Conservation (phyloP, 2,329 filamentous ascomycete genomes). For the Apiospora koreana region DNA sequence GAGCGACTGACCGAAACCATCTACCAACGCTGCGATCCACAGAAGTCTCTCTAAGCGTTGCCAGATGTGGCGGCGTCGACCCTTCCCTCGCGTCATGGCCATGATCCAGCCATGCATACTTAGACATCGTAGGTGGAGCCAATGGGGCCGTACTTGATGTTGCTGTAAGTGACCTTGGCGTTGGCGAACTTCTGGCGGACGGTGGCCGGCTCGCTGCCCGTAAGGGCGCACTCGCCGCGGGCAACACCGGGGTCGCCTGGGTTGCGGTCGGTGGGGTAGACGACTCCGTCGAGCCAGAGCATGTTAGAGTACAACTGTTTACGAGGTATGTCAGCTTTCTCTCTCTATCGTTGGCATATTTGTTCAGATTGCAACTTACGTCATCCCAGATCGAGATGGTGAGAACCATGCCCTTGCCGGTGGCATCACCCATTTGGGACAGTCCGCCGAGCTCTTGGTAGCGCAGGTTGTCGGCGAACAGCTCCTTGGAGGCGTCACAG, state of each 20-base stretch:
- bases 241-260: slow-evolving; percentile 41
- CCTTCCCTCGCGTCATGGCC: too few relatives aligned
- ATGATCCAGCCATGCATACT: neutral
- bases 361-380: too few relatives aligned
- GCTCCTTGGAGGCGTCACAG: slow-evolving; percentile 54
- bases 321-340: neutral
- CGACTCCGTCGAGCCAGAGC: slow-evolving; percentile 63
- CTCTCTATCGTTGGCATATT: neutral
- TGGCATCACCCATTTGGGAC: slow-evolving; percentile 49
- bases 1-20: neutral
- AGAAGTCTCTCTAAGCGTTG: too few relatives aligned
- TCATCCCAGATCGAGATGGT: slow-evolving; percentile 63
- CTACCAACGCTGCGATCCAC: neutral
- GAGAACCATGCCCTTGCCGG: slow-evolving; percentile 58
- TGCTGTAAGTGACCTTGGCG: slow-evolving; percentile 45
- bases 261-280: slow-evolving; percentile 45
- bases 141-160: slow-evolving; percentile 49
- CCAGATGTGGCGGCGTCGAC: neutral
- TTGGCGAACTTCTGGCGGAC: slow-evolving; percentile 39
- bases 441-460: slow-evolving; percentile 55
- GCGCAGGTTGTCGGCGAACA: slow-evolving; percentile 49
- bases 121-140: slow-evolving; percentile 39
- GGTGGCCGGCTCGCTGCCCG: slow-evolving; percentile 42
- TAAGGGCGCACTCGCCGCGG: slow-evolving; percentile 46
- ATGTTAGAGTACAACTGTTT: slow-evolving; percentile 51